phyloP scores from a whole-genome alignment of 2,329 filamentous ascomycete species.

The Byssochlamys sp. region DNA sequence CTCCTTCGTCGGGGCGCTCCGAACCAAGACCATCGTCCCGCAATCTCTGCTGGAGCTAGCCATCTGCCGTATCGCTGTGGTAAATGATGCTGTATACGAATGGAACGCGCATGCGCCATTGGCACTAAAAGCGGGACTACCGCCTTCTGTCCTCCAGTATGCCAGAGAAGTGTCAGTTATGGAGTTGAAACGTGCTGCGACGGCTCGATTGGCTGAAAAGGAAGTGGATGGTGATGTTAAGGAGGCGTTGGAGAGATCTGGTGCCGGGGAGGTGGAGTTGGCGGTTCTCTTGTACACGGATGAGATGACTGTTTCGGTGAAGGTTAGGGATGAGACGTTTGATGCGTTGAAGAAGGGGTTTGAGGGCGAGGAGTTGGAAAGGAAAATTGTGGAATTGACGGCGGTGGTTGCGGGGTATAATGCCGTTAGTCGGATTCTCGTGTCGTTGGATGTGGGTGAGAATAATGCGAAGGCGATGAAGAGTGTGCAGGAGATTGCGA shows the following conservation, averaged over 20 bases:
- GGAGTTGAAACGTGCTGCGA: neutral
- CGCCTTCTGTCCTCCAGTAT: conserved; percentile 39
- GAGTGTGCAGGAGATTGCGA: conserved; percentile 59
- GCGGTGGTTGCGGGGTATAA: conserved; percentile 82
- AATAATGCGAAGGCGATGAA: conserved; percentile 47
- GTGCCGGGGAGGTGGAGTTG: conserved; percentile 52
- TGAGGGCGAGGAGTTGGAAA: conserved; percentile 50
- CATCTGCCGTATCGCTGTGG: conserved; percentile 68
- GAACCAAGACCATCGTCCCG: conserved; percentile 41
- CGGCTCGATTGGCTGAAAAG: conserved; percentile 30
- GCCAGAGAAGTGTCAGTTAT: conserved; percentile 42
- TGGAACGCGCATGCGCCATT: conserved; percentile 72
- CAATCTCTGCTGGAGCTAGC: conserved; percentile 59
- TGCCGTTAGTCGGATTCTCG: conserved; percentile 74
- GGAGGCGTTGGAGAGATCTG: conserved; percentile 31
- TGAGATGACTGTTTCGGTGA: conserved; percentile 68
- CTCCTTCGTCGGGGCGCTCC: conserved; percentile 47
- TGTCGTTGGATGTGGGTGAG: conserved; percentile 61
- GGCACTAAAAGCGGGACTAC: conserved; percentile 30
- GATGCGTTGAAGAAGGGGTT: conserved; percentile 41
- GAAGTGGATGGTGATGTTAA: conserved; percentile 18
- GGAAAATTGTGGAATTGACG: conserved; percentile 73
- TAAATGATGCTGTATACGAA: conserved; percentile 75
- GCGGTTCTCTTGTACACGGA: conserved; percentile 65
- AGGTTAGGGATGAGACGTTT: conserved; percentile 61